These are phyloP conservation scores for Panicum hallii DNA, from an alignment of 202 grass and related monocot genomes.

Conservation along the genomic window DNA sequence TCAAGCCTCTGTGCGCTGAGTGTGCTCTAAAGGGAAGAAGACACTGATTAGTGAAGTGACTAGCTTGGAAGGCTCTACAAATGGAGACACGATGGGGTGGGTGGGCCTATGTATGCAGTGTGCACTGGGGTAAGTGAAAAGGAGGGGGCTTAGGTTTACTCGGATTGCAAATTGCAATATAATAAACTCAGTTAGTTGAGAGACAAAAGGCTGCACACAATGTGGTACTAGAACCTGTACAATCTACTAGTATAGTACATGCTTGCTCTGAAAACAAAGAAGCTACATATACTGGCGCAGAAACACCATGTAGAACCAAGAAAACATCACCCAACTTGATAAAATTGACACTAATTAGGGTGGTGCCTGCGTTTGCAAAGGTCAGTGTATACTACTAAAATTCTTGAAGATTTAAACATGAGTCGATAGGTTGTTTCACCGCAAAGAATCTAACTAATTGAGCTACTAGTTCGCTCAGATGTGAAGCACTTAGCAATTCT, in stretches of 20 bases:
- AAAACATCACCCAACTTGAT: not conserved
- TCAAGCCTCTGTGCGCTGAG: not conserved
- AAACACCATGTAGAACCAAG: not conserved
- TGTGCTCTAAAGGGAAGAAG: conserved; percentile 8
- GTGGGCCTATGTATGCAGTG: conserved; percentile 21
- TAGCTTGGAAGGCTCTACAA: not conserved
- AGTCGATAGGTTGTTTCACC: no score
- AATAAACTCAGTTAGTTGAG: not conserved
- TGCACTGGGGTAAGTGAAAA: conserved; percentile 6
- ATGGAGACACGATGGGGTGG: not conserved
- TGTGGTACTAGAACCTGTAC: not conserved
- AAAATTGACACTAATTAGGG: not conserved
- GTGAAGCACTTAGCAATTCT: no score
- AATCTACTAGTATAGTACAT: not conserved
- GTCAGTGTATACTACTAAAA: no score
- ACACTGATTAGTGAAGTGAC: not conserved
- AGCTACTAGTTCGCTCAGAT: no score
- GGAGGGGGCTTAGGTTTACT: not conserved
- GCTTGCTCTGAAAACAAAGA: not conserved
- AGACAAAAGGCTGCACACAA: not conserved
- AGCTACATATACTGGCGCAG: not conserved
- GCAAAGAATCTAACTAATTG: no score
- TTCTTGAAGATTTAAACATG: no score
- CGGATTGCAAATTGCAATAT: not conserved
- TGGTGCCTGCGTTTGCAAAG: no score